A percentile compares a stretch with the other conserved stretches of the same genome.
Evolutionary conservation across 2,329 filamentous ascomycete genomes (phyloP).

Genomic region (Epichloe elymi): DNA sequence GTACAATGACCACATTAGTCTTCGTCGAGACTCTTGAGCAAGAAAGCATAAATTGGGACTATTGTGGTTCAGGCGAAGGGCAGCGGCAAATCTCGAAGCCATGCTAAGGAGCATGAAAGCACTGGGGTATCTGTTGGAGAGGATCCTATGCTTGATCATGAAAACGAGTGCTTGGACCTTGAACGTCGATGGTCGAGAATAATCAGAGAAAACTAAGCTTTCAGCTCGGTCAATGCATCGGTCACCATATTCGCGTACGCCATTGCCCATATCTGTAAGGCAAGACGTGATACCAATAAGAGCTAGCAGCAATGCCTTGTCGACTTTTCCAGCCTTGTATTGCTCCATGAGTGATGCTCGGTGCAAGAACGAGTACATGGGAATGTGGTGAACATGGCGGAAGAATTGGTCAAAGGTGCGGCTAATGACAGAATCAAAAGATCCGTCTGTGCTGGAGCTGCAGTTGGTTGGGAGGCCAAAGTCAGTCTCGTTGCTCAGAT

Average conservation of each 20-base stretch:
- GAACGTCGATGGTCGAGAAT: conserved; percentile 42
- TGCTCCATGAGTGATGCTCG: conserved; percentile 47
- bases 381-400: conserved; percentile 44
- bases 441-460: conserved; percentile 26
- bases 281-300: conserved; percentile 43
- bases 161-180: conserved; percentile 37
- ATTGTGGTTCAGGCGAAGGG: conserved; percentile 30
- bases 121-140: conserved; percentile 29
- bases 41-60: conserved; percentile 25
- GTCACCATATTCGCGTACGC: conserved; percentile 37
- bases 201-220: conserved; percentile 35
- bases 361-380: conserved; percentile 45
- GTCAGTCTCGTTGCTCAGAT: neutral
- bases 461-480: neutral
- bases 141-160: conserved; percentile 31
- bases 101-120: conserved; percentile 32
- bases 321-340: conserved; percentile 42
- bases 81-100: conserved; percentile 29
- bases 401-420: conserved; percentile 45
- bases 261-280: conserved; percentile 40
- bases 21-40: conserved; percentile 28
- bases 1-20: conserved; percentile 32
- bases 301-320: conserved; percentile 38
- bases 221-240: conserved; percentile 43
- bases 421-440: conserved; percentile 35